Conservation (phyloP, 352 stramenopile genomes). For the Globisporangium carolinianum region DNA sequence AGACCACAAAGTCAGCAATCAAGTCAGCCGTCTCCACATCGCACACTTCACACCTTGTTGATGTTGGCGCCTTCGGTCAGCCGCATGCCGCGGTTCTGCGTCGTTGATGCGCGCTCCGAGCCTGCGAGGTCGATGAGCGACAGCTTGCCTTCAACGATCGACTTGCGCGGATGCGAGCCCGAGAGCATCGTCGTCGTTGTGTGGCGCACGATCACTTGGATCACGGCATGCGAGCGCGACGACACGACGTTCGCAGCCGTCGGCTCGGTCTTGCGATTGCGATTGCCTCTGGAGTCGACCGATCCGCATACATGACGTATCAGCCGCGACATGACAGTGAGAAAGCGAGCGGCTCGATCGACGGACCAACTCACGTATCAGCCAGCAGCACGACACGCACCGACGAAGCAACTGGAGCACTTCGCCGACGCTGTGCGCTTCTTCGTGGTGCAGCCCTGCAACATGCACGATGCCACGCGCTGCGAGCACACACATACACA, state of each 20-base stretch:
- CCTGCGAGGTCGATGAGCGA: slow-evolving; percentile 83
- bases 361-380: no score
- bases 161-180: slow-evolving; percentile 37
- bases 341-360: background rate
- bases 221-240: slow-evolving; percentile 77
- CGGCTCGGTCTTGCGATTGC: slow-evolving; percentile 50
- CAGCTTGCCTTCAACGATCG: slow-evolving; percentile 65
- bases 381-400: slow-evolving; percentile 10
- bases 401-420: slow-evolving; percentile 37
- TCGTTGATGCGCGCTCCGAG: slow-evolving; percentile 71
- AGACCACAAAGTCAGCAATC: background rate
- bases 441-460: slow-evolving; percentile 41
- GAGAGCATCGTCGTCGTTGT: slow-evolving; percentile 44
- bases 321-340: background rate
- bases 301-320: no score
- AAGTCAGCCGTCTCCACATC: background rate
- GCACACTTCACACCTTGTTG: slow-evolving; percentile 31
- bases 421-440: slow-evolving; percentile 34
- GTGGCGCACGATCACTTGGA: slow-evolving; percentile 67
- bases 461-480: slow-evolving; percentile 44
- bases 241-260: slow-evolving; percentile 80
- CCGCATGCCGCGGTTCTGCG: slow-evolving; percentile 60
- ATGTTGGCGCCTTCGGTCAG: slow-evolving; percentile 61
- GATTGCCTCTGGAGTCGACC: slow-evolving; percentile 28
- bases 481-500: slow-evolving; percentile 8